Percentiles rank a stretch among this genome's conserved stretches.
Conservation (phyloP, 1,284 basidiomycete species). For the Heterobasidion irregulare region DNA sequence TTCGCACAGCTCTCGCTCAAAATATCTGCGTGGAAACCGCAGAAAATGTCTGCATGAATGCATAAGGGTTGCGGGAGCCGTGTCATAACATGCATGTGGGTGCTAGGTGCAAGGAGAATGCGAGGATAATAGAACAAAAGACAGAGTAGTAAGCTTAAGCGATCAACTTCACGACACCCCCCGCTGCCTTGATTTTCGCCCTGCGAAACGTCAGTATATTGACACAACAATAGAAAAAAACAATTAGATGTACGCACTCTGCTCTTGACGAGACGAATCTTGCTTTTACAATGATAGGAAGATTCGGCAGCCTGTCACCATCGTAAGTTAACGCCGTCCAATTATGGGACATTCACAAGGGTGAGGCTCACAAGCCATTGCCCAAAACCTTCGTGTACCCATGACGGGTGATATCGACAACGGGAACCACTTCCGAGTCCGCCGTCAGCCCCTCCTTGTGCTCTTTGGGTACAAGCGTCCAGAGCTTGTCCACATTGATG, state of each 20-base stretch:
- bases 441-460: conserved; percentile 69
- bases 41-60: conserved; percentile 2
- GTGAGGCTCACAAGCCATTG: conserved; percentile 63
- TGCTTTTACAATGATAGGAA: conserved; percentile 94
- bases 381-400: conserved; percentile 92
- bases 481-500: conserved; percentile 96
- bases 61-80: conserved; percentile 13
- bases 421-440: conserved; percentile 75
- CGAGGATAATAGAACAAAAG: conserved; percentile 18
- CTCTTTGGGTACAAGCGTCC: conserved; percentile 70
- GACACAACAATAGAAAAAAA: conserved; percentile 2
- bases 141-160: conserved; percentile 48
- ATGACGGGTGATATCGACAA: conserved; percentile 80
- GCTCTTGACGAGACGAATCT: conserved; percentile 87
- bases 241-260: conserved; percentile 54
- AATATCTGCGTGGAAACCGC: neutral
- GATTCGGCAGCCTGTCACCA: conserved; percentile 55
- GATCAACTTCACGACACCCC: conserved; percentile 86
- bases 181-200: conserved; percentile 85
- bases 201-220: conserved; percentile 25
- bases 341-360: neutral
- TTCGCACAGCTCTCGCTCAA: neutral
- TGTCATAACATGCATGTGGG: conserved; percentile 24
- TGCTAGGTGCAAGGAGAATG: conserved; percentile 13
- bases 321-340: neutral